Evolutionary conservation across 208 protist genomes (phyloP).

Genomic region (Wallacemonas rigidus): DNA sequence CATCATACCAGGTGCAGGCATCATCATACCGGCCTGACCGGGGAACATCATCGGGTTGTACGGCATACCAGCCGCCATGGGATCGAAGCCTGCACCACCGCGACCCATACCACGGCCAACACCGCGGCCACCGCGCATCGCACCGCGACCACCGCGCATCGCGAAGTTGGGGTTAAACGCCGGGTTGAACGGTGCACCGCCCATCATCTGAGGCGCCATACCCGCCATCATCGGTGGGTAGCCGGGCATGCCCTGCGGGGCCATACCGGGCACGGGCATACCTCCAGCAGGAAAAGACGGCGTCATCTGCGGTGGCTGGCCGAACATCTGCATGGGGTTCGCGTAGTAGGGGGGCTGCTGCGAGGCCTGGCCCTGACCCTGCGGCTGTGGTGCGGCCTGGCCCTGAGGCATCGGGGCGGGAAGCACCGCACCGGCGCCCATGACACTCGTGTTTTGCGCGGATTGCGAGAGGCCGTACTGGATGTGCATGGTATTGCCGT

Average conservation of each 20-base stretch:
- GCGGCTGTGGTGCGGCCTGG: slow-evolving; percentile 22
- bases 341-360: slow-evolving; percentile 23
- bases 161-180: slow-evolving; percentile 48
- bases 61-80: slow-evolving; percentile 36
- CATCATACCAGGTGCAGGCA: slow-evolving; percentile 10
- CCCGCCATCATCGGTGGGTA: slow-evolving; percentile 16
- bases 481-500: slow-evolving; percentile 88
- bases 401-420: slow-evolving; percentile 21
- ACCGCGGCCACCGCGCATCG: slow-evolving; percentile 14
- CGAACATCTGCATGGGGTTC: neutral
- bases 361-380: neutral
- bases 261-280: slow-evolving; percentile 6
- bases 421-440: slow-evolving; percentile 14
- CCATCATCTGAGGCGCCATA: slow-evolving; percentile 24
- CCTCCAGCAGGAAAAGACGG: slow-evolving; percentile 8
- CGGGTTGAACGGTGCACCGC: slow-evolving; percentile 19
- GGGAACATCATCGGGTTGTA: slow-evolving; percentile 41
- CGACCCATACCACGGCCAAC: slow-evolving; percentile 25
- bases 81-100: slow-evolving; percentile 34
- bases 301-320: slow-evolving; percentile 22
- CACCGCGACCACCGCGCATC: slow-evolving; percentile 1
- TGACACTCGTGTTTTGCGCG: slow-evolving; percentile 9
- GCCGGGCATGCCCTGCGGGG: slow-evolving; percentile 7
- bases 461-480: slow-evolving; percentile 46
- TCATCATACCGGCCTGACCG: slow-evolving; percentile 24